Evolutionary conservation across 2,329 filamentous ascomycete species (phyloP), one percentile per base, ranked within the genome.

Genomic region (Epicoccum nigrum): DNA sequence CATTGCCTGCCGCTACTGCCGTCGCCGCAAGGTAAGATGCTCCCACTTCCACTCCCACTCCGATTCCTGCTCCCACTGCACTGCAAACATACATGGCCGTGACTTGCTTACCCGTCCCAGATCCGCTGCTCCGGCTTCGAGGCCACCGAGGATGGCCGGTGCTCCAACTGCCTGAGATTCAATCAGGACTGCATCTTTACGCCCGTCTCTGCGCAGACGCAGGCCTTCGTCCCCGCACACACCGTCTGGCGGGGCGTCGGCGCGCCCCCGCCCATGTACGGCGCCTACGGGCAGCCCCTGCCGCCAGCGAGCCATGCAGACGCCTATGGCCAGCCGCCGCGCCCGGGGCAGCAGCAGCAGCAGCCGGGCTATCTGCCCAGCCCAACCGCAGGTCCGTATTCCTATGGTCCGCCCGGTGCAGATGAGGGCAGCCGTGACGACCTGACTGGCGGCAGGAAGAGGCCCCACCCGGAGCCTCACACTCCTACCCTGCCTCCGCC

Each of bases 131-230:
- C 87, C 4, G 87, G 87, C 21, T 90, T 89, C 68, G 87, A 89
- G 64, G 83, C 82, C 49, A 88, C 86, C 31, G 83, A 86, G 31
- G 85, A 89, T 71, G 87, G 87, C 53, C 83, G 86, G 54, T 90
- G 87, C 77, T 83, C 81, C 65, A 90, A 90, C 70, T 90, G 87
- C 68, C 79, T 86, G 58, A 80, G 87, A 39, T 90, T 90, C 75
- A 86, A 87, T 59, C 87, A 90, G 72, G 86, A 89, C 68, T 90
- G 87, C 74, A 84, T 90, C 73, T 90, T 90, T 73, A 89, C 86
- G 1, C 87, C 87, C 2, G 87, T 90, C 19, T 89, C 86, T 3
- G 87, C 86, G 9, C 86, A 89, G 73, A 84, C 86, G 7, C 86
- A 89, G 70, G 87, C 87, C 9, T 90, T 90, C 65, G 87, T 90